Evolutionary conservation across 2,329 filamentous ascomycete species (phyloP).

Genomic region (Monosporascus sp.): DNA sequence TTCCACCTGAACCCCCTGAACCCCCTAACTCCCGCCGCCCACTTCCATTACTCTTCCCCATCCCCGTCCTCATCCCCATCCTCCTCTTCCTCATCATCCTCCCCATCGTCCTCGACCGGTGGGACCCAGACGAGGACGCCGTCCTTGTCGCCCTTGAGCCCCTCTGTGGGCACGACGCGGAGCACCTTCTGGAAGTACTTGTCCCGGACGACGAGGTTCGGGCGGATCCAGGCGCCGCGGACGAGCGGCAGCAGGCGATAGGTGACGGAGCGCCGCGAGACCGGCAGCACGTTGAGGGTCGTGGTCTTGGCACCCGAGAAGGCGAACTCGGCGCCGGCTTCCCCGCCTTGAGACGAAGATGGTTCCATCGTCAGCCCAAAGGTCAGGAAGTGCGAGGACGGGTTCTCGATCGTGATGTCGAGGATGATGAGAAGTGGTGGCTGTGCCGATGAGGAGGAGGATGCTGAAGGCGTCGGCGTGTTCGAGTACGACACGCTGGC

Average conservation of each 20-base stretch:
- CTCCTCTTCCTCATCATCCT: slow-evolving; percentile 11
- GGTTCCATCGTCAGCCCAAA: slow-evolving; percentile 92
- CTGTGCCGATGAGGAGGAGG: slow-evolving; percentile 25
- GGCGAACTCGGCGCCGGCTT: slow-evolving; percentile 72
- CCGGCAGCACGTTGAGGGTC: slow-evolving; percentile 73
- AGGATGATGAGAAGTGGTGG: slow-evolving; percentile 36
- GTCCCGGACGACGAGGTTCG: slow-evolving; percentile 73
- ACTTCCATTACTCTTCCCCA: not conserved
- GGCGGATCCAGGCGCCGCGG: slow-evolving; percentile 62
- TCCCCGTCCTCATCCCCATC: not conserved
- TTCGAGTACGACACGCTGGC: slow-evolving; percentile 46
- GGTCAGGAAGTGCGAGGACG: slow-evolving; percentile 88
- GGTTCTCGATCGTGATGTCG: slow-evolving; percentile 76
- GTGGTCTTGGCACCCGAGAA: slow-evolving; percentile 85
- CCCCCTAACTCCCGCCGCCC: not conserved
- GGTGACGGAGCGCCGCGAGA: slow-evolving; percentile 67
- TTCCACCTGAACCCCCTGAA: not conserved
- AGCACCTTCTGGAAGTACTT: slow-evolving; percentile 91
- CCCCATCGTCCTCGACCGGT: slow-evolving; percentile 28
- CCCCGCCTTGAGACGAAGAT: not conserved
- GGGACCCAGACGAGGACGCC: slow-evolving; percentile 60
- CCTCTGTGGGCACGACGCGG: slow-evolving; percentile 72
- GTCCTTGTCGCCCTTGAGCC: slow-evolving; percentile 60
- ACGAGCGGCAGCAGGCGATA: slow-evolving; percentile 69
- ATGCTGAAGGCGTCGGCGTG: slow-evolving; percentile 20